Percentiles rank a stretch among this genome's conserved stretches.
Conservation (phyloP, 2,329 filamentous ascomycete genomes). For the Fusarium sp. region DNA sequence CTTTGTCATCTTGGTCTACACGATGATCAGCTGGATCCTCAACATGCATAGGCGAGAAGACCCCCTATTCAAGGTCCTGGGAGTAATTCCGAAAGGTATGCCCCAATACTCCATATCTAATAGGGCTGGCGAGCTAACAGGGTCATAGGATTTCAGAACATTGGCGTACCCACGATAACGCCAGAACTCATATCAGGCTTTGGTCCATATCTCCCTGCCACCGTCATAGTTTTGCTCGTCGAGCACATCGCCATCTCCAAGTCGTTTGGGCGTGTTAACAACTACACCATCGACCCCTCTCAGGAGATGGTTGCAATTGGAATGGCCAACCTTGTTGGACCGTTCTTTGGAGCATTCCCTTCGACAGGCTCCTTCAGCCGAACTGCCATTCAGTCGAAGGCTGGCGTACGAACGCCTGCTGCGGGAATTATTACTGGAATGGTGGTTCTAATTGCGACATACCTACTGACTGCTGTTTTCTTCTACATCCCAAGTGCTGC, state of each 20-base stretch:
- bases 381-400: slow-evolving; percentile 97
- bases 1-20: slow-evolving; percentile 93
- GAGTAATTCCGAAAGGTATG: slow-evolving; percentile 77
- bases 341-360: slow-evolving; percentile 92
- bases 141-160: slow-evolving; percentile 78
- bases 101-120: neutral
- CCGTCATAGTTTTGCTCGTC: slow-evolving; percentile 93
- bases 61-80: slow-evolving; percentile 80
- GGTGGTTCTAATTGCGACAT: slow-evolving; percentile 90
- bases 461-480: slow-evolving; percentile 88
- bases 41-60: slow-evolving; percentile 76
- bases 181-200: slow-evolving; percentile 76
- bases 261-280: slow-evolving; percentile 95
- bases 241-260: slow-evolving; percentile 98
- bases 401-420: slow-evolving; percentile 91
- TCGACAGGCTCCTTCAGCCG: slow-evolving; percentile 96
- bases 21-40: slow-evolving; percentile 87
- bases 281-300: slow-evolving; percentile 94
- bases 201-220: slow-evolving; percentile 80
- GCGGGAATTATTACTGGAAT: slow-evolving; percentile 89
- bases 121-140: slow-evolving; percentile 1
- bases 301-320: slow-evolving; percentile 97
- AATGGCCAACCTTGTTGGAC: slow-evolving; percentile 88
- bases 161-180: slow-evolving; percentile 78
- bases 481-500: slow-evolving; percentile 90